These are phyloP conservation scores for Crithidia acanthocephali DNA, from an alignment of 208 protist genomes.

Conservation along the genomic window DNA sequence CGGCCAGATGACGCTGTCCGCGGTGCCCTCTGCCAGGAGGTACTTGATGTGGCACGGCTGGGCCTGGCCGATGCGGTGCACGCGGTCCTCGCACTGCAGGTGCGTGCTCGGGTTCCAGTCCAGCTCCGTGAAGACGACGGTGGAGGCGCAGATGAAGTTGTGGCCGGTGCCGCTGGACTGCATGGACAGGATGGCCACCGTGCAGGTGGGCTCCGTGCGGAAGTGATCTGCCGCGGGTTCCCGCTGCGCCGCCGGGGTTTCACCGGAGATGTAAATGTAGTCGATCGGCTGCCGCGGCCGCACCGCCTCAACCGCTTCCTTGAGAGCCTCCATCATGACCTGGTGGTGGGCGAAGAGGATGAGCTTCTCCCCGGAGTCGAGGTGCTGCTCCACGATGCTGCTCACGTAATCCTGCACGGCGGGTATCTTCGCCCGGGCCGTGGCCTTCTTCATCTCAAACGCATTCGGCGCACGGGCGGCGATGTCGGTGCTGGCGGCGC, in stretches of 20 bases:
- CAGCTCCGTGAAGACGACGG: constrained; percentile 97
- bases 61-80: constrained; percentile 96
- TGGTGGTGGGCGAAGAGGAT: constrained; percentile 96
- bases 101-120: constrained; percentile 97
- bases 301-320: constrained; percentile 67
- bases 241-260: constrained; percentile 70
- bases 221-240: constrained; percentile 84
- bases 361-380: constrained; percentile 84
- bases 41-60: constrained; percentile 93
- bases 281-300: constrained; percentile 67
- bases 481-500: neutral
- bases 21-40: constrained; percentile 91
- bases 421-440: constrained; percentile 85
- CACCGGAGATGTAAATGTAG: constrained; percentile 94
- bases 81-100: constrained; percentile 96
- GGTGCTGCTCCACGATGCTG: constrained; percentile 75
- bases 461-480: constrained; percentile 48
- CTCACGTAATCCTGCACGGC: constrained; percentile 91
- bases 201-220: constrained; percentile 62
- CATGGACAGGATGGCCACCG: constrained; percentile 93
- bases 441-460: constrained; percentile 89
- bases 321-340: constrained; percentile 92
- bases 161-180: constrained; percentile 96
- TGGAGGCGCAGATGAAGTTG: constrained; percentile 94
- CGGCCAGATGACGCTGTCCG: constrained; percentile 92